Conservation (phyloP, 164 flowering plant genomes). For the Platanus orientalis region DNA sequence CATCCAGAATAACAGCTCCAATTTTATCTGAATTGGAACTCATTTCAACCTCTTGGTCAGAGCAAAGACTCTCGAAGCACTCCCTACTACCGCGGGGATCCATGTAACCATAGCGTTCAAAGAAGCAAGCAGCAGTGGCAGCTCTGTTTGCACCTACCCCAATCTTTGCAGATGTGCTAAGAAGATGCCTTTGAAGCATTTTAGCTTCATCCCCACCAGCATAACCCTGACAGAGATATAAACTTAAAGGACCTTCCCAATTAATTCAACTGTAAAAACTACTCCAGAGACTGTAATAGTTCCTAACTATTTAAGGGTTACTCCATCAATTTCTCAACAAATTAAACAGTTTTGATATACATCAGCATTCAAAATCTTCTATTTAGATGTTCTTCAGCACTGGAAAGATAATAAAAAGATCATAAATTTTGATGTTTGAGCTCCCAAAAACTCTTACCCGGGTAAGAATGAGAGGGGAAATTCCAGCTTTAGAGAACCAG, state of each 20-base stretch:
- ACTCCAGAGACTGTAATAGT: neutral
- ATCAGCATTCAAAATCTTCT: too few relatives aligned
- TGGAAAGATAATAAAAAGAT: too few relatives aligned
- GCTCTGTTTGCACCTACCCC: conserved; percentile 76
- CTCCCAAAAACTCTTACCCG: conserved; percentile 40
- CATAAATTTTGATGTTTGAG: too few relatives aligned
- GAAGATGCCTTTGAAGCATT: conserved; percentile 77
- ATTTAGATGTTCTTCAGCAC: too few relatives aligned
- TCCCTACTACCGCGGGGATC: conserved; percentile 16
- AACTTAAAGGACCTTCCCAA: neutral
- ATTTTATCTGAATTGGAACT: conserved; percentile 27
- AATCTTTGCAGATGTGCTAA: conserved; percentile 45
- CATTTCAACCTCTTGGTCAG: conserved; percentile 17
- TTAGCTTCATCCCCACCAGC: conserved; percentile 90
- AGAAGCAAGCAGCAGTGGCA: conserved; percentile 49
- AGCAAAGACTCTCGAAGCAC: conserved; percentile 8
- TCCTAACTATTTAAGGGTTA: neutral
- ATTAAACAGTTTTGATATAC: too few relatives aligned
- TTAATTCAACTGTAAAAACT: neutral
- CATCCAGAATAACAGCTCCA: conserved; percentile 74
- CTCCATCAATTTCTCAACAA: neutral
- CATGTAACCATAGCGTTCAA: conserved; percentile 45
- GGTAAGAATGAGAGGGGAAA: conserved; percentile 77
- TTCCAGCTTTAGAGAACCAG: conserved; percentile 38
- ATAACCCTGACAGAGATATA: conserved; percentile 61